phyloP scores from a whole-genome alignment of 176 grass and related monocot species.

The Cenchrus purpureus region DNA sequence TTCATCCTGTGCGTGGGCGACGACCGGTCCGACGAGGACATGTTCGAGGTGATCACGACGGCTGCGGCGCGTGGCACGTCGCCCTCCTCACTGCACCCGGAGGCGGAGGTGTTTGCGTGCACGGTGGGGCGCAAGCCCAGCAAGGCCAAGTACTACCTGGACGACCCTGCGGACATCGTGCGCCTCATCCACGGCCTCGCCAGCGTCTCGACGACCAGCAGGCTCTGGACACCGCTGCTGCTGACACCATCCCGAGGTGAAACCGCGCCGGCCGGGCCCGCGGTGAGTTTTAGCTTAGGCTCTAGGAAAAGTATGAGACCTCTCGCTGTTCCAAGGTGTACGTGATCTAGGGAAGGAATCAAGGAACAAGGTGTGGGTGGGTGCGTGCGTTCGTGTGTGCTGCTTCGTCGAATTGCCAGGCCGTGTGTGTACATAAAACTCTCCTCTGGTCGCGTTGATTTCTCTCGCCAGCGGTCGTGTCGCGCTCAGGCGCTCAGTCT shows the following conservation, averaged over 20 bases:
- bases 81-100: conserved; percentile 36
- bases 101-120: conserved; percentile 84
- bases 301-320: not conserved
- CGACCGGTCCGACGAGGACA: conserved; percentile 90
- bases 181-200: conserved; percentile 81
- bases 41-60: conserved; percentile 89
- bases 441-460: not conserved
- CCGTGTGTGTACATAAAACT: conserved; percentile 23
- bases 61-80: conserved; percentile 27
- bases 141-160: conserved; percentile 97
- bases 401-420: not conserved
- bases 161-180: conserved; percentile 71
- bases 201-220: conserved; percentile 66
- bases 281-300: not conserved
- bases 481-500: not conserved
- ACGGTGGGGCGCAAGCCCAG: conserved; percentile 90
- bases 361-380: not conserved
- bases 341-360: not conserved
- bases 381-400: not conserved
- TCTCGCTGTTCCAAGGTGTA: conserved; percentile 37
- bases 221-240: not conserved
- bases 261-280: not conserved
- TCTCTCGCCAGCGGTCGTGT: not conserved
- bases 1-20: conserved; percentile 90
- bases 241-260: conserved; percentile 14